Percentiles rank a stretch among this genome's conserved stretches.
phyloP scores from a whole-genome alignment of 768 basidiomycete genomes.

The Pleurotus citrinopileatus region DNA sequence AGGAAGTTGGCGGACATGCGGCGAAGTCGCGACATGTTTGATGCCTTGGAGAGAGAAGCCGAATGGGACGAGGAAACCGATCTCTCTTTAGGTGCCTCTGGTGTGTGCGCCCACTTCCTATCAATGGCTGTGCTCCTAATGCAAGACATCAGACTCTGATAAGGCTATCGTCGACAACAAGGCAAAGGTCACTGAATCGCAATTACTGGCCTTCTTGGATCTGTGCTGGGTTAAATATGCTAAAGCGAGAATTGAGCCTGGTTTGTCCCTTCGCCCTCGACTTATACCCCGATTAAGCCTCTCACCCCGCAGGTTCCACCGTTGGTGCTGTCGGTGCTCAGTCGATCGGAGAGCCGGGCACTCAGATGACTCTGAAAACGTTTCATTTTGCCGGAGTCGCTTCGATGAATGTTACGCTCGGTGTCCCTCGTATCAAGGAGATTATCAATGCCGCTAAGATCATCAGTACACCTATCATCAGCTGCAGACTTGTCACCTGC shows the following conservation, averaged over 20 bases:
- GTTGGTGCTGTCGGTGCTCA: constrained; percentile 99
- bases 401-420: constrained; percentile 98
- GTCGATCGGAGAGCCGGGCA: constrained; percentile 98
- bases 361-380: constrained; percentile 99
- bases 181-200: constrained; percentile 81
- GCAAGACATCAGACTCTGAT: constrained; percentile 47
- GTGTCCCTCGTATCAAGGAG: constrained; percentile 99
- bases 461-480: constrained; percentile 98
- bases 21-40: constrained; percentile 76
- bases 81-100: constrained; percentile 69
- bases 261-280: constrained; percentile 30
- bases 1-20: constrained; percentile 65
- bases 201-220: constrained; percentile 78
- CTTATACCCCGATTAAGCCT: neutral
- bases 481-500: constrained; percentile 84
- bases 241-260: constrained; percentile 95
- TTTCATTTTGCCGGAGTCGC: constrained; percentile 99
- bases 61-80: constrained; percentile 82
- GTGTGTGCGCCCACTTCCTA: constrained; percentile 35
- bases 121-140: neutral
- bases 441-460: constrained; percentile 99
- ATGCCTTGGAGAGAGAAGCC: constrained; percentile 67
- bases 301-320: constrained; percentile 68
- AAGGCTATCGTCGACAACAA: constrained; percentile 84
- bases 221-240: constrained; percentile 90